These are phyloP conservation scores for Aspergillus sp. DNA, from an alignment of 2,329 filamentous ascomycete species.

Conservation along the genomic window DNA sequence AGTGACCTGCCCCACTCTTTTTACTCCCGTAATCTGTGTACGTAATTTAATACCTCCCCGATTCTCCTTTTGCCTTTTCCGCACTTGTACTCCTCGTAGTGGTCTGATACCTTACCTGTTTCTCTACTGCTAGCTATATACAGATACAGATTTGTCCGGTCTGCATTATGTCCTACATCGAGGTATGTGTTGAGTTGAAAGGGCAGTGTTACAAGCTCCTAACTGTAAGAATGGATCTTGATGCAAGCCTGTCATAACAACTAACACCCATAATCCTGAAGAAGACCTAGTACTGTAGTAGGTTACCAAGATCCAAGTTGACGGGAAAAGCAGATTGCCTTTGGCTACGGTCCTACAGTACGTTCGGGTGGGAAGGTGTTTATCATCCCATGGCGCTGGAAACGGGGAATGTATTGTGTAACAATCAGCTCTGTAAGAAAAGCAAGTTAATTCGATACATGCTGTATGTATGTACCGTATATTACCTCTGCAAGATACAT, in stretches of 20 bases:
- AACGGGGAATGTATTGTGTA: not conserved
- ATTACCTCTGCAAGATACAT: too few species aligned
- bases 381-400: too few species aligned
- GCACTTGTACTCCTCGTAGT: not conserved
- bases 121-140: not conserved
- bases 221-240: too few species aligned
- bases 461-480: too few species aligned
- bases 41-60: not conserved
- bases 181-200: too few species aligned
- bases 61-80: not conserved
- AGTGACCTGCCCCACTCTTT: not conserved
- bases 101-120: not conserved
- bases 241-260: not conserved
- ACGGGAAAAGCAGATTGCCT: not conserved
- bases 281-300: not conserved
- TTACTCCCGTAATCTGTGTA: not conserved
- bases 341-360: not conserved
- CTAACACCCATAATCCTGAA: not conserved
- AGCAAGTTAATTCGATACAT: too few species aligned
- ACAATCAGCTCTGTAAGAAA: not conserved
- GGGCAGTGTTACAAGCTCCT: too few species aligned
- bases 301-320: slow-evolving; percentile 1
- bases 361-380: not conserved
- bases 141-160: not conserved
- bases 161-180: too few species aligned